These are phyloP conservation scores for Candida succiphila DNA, from an alignment of 805 yeast species.

Conservation along the genomic window DNA sequence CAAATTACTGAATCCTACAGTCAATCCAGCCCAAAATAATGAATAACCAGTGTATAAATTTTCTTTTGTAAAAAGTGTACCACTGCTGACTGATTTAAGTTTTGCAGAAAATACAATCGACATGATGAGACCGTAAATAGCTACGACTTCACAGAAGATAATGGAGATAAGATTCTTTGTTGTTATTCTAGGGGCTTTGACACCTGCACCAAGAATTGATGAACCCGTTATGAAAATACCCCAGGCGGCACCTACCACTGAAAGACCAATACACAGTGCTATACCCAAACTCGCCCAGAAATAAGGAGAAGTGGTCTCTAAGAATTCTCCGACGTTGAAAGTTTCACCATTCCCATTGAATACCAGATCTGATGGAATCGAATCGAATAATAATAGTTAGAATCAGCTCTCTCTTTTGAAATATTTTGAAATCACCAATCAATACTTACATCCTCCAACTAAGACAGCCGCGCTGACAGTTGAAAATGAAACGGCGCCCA, in stretches of 20 bases:
- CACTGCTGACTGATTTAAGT: slow-evolving; percentile 54
- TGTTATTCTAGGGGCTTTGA: slow-evolving; percentile 92
- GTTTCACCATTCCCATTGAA: slow-evolving; percentile 90
- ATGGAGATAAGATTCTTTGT: slow-evolving; percentile 94
- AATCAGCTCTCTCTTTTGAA: too few species aligned
- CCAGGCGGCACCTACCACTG: slow-evolving; percentile 99
- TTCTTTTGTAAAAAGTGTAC: slow-evolving; percentile 62
- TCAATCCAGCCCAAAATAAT: slow-evolving; percentile 95
- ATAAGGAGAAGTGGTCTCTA: slow-evolving; percentile 82
- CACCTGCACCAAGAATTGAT: slow-evolving; percentile 95
- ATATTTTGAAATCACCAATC: too few species aligned
- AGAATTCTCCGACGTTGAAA: slow-evolving; percentile 85
- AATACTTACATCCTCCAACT: slow-evolving; percentile 28
- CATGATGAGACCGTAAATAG: slow-evolving; percentile 95
- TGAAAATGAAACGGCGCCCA: slow-evolving; percentile 16
- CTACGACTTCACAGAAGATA: slow-evolving; percentile 98
- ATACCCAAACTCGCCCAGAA: slow-evolving; percentile 96
- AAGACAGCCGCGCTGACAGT: slow-evolving; percentile 18
- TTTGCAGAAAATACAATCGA: slow-evolving; percentile 95
- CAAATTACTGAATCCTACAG: slow-evolving; percentile 88
- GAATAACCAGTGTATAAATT: slow-evolving; percentile 93
- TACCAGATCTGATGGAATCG: slow-evolving; percentile 47
- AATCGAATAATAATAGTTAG: too few species aligned
- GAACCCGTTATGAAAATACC: slow-evolving; percentile 96
- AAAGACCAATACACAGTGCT: slow-evolving; percentile 81